Conservation (phyloP, 768 basidiomycete genomes). For the Strobilomyces confusus region DNA sequence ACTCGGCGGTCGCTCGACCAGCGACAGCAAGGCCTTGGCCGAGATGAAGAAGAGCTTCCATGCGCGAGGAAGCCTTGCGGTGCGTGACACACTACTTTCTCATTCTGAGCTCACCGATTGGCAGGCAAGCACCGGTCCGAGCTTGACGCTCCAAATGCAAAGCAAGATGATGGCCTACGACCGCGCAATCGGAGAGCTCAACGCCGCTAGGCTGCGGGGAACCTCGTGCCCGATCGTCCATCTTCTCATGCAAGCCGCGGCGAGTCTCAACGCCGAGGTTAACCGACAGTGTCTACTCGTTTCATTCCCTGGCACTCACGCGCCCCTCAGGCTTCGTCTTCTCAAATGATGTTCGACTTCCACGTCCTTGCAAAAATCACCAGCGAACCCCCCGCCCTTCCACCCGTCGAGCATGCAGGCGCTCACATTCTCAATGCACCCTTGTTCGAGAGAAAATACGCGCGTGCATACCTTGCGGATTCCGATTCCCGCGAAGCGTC, state of each 20-base stretch:
- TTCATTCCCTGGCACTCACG: constrained; percentile 4
- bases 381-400: constrained; percentile 67
- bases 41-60: constrained; percentile 63
- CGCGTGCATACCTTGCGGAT: constrained; percentile 68
- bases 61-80: constrained; percentile 52
- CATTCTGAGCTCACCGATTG: constrained; percentile 5
- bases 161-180: constrained; percentile 97
- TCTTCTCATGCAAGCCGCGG: constrained; percentile 62
- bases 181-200: constrained; percentile 73
- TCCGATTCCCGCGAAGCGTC: constrained; percentile 61
- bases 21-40: constrained; percentile 49
- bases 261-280: constrained; percentile 56
- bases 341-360: constrained; percentile 67
- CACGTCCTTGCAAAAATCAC: constrained; percentile 76
- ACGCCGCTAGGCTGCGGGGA: constrained; percentile 65
- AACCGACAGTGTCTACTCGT: neutral
- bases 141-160: constrained; percentile 75
- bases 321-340: constrained; percentile 40
- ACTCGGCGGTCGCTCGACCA: constrained; percentile 63
- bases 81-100: constrained; percentile 29
- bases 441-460: constrained; percentile 78
- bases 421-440: constrained; percentile 82
- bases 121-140: constrained; percentile 47
- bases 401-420: constrained; percentile 72
- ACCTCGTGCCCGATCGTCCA: constrained; percentile 76